These are phyloP conservation scores for Psilocybe cubensis DNA, from an alignment of 768 basidiomycete genomes.

Conservation along the genomic window DNA sequence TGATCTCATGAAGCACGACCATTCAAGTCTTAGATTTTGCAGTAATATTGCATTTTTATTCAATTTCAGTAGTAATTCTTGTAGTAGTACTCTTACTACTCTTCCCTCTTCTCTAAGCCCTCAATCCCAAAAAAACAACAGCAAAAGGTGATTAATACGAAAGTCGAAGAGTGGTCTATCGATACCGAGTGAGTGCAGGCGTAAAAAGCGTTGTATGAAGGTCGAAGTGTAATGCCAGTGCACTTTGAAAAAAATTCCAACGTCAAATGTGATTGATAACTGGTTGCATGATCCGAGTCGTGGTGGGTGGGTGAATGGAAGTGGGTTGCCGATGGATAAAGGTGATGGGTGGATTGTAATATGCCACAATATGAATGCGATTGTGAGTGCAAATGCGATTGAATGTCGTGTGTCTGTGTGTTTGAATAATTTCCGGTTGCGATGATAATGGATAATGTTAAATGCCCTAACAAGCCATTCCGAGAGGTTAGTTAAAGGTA, in stretches of 20 bases:
- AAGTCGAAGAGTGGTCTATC: slow-evolving; percentile 13
- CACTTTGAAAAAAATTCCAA: slow-evolving; percentile 6
- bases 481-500: not conserved
- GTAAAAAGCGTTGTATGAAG: slow-evolving; percentile 9
- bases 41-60: slow-evolving; percentile 17
- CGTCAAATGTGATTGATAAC: not conserved
- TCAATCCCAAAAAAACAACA: not conserved
- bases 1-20: too few relatives aligned
- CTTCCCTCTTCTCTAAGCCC: too few relatives aligned
- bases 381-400: too few relatives aligned
- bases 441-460: slow-evolving; percentile 8
- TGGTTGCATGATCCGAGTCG: too few relatives aligned
- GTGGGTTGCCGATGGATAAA: too few relatives aligned
- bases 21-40: slow-evolving; percentile 6
- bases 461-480: slow-evolving; percentile 7
- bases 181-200: slow-evolving; percentile 17
- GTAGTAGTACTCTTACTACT: too few relatives aligned
- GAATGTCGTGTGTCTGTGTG: too few relatives aligned
- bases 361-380: slow-evolving; percentile 11
- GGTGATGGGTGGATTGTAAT: too few relatives aligned
- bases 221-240: slow-evolving; percentile 16
- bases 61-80: too few relatives aligned
- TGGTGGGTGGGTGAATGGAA: too few relatives aligned
- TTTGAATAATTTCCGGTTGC: slow-evolving; percentile 4
- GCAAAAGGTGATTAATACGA: slow-evolving; percentile 15